Base-by-base conservation (phyloP, 176 grass and related monocot genomes). In the Olyra latifolia region DNA sequence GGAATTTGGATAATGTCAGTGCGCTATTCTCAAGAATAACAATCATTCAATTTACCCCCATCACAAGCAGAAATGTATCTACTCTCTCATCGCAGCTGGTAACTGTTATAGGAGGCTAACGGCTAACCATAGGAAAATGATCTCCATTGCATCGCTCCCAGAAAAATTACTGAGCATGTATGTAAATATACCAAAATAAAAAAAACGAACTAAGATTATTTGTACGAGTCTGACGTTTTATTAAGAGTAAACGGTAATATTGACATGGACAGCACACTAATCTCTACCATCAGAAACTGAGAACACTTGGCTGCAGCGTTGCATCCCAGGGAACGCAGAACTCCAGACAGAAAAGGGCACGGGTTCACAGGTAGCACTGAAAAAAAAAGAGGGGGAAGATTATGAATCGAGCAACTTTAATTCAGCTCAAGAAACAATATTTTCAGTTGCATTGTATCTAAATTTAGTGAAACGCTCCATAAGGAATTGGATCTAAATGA, bases 171-270 rank as follows among this genome's bases (percentile, higher is more conserved):
- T 71, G 28, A 63, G 56, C 45, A 76, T 80, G 54, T 62, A 89
- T 77, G 81, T 50, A 69, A 63, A 88, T 45, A 82, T 52, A 19
- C 43, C 47, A 35, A 55, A 71, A 12, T 30, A 19, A 13, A 45
- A 63, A 41, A 46, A 71, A 43, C 13, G 22, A 65, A 56, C 68
- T 73, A 74, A 2, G 5, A 43, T 69, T 7, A 69, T n/a, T 28
- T 20, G 8, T 62, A 64, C 16, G 25, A 55, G 57, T 76, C 35
- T 55, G 76, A 20, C 19, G 12, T 41, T 85, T 85, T 81, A 76
- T 89, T 89, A 39, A 39, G 24, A 61, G 70, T 71, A 80, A 63
- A 30, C 70, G 69, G 27, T 11, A 38, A 71, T 76, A 85, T 89
- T 71, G 57, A 81, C 77, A 89, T 55, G 47, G 77, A 65, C 71